phyloP scores from a whole-genome alignment of 805 yeast species.

The Phaffomyces antillensis region DNA sequence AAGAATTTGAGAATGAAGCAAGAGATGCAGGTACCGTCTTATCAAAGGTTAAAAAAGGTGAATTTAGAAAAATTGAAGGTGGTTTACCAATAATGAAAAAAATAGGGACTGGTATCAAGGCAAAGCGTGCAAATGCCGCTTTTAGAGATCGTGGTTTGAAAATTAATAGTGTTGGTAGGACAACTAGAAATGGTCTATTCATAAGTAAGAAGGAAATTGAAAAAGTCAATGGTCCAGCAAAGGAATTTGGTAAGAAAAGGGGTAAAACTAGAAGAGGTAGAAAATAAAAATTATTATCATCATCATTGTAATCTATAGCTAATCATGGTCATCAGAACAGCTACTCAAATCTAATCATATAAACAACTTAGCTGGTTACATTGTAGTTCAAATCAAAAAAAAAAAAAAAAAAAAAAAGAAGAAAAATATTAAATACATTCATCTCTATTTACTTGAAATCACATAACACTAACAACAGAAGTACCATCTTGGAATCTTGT shows the following conservation, averaged over 20 bases:
- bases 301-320: no score
- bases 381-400: no score
- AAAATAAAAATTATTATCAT: not conserved
- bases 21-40: slow-evolving; percentile 86
- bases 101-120: slow-evolving; percentile 44
- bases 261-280: no score
- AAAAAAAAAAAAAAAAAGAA: no score
- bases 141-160: slow-evolving; percentile 71
- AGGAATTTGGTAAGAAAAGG: not conserved
- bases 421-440: not conserved
- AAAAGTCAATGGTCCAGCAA: slow-evolving; percentile 25
- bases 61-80: slow-evolving; percentile 43
- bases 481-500: slow-evolving; percentile 97
- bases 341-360: no score
- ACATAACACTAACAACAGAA: slow-evolving; percentile 76
- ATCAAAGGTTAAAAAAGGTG: slow-evolving; percentile 62
- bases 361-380: no score
- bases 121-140: slow-evolving; percentile 30
- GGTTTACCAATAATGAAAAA: slow-evolving; percentile 30
- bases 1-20: slow-evolving; percentile 67
- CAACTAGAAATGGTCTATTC: slow-evolving; percentile 72
- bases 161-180: slow-evolving; percentile 67
- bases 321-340: no score
- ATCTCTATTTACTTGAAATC: slow-evolving; percentile 7
- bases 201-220: slow-evolving; percentile 64